Percentiles rank a stretch among this genome's conserved stretches.
These are phyloP conservation scores for Canariomyces notabilis DNA, from an alignment of 2,329 filamentous ascomycete genomes.

Conservation along the genomic window DNA sequence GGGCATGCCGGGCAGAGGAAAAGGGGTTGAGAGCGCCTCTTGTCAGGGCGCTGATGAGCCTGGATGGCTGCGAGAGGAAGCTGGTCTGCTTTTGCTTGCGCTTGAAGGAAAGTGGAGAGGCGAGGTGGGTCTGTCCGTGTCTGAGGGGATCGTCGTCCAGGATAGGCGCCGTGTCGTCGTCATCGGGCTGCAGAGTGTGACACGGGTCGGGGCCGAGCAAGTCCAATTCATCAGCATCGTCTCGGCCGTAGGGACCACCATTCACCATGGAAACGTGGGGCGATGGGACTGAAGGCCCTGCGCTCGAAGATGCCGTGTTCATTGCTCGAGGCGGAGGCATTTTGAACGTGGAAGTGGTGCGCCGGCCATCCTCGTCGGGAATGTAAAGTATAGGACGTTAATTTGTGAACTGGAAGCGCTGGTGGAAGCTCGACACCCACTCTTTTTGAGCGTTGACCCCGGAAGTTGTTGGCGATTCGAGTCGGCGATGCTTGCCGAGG, in stretches of 20 bases:
- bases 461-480: neutral
- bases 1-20: neutral
- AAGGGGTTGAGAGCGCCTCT: conserved; percentile 30
- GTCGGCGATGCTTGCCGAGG: too few species aligned
- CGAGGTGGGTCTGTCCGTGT: conserved; percentile 36
- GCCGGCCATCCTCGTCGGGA: conserved; percentile 13
- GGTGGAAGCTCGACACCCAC: too few species aligned
- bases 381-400: too few species aligned
- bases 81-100: conserved; percentile 55
- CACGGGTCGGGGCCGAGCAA: conserved; percentile 39
- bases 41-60: conserved; percentile 46
- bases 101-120: conserved; percentile 63
- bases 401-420: neutral
- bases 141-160: conserved; percentile 53
- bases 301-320: conserved; percentile 18
- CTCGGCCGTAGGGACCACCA: conserved; percentile 1
- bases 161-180: conserved; percentile 33
- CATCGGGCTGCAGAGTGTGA: conserved; percentile 21
- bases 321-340: conserved; percentile 18
- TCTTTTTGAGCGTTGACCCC: neutral
- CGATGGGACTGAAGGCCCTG: conserved; percentile 4
- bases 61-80: conserved; percentile 41
- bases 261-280: neutral
- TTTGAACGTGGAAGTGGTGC: neutral
- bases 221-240: conserved; percentile 42